phyloP scores from a whole-genome alignment of 108 stramenopile genomes.

The Pseudonitzschia multiseries region DNA sequence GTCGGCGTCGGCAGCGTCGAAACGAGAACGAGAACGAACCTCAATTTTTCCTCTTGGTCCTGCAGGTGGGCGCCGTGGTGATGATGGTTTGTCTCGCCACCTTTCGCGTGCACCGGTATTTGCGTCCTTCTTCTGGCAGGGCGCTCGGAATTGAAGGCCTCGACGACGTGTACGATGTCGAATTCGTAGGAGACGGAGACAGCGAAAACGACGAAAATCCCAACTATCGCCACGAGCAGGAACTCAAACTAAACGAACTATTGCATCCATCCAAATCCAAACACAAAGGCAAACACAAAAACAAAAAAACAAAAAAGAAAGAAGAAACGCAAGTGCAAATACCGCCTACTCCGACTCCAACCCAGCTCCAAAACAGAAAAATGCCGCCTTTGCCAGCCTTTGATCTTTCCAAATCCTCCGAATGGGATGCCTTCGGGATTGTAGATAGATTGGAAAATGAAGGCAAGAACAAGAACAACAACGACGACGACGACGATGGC shows the following conservation, averaged over 20 bases:
- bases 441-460: neutral
- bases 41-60: constrained; percentile 28
- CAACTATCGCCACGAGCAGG: neutral
- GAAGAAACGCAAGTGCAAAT: too few species aligned
- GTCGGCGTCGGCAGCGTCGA: constrained; percentile 9
- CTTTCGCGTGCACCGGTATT: constrained; percentile 15
- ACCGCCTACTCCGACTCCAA: too few species aligned
- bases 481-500: too few species aligned
- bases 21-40: constrained; percentile 14
- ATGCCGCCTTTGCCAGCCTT: constrained; percentile 31
- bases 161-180: too few species aligned
- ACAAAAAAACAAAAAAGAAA: too few species aligned
- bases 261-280: neutral
- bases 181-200: neutral
- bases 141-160: too few species aligned
- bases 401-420: constrained; percentile 21
- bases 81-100: constrained; percentile 10
- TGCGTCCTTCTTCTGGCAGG: constrained; percentile 3
- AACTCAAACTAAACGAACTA: neutral
- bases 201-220: constrained; percentile 9
- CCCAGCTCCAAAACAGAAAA: neutral
- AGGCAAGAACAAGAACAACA: neutral
- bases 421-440: constrained; percentile 40
- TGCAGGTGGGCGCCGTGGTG: constrained; percentile 33
- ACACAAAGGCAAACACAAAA: too few species aligned